A percentile compares a stretch with the other conserved stretches of the same genome.
phyloP scores from a whole-genome alignment of 2,329 filamentous ascomycete species.

The Nakataea oryzae region DNA sequence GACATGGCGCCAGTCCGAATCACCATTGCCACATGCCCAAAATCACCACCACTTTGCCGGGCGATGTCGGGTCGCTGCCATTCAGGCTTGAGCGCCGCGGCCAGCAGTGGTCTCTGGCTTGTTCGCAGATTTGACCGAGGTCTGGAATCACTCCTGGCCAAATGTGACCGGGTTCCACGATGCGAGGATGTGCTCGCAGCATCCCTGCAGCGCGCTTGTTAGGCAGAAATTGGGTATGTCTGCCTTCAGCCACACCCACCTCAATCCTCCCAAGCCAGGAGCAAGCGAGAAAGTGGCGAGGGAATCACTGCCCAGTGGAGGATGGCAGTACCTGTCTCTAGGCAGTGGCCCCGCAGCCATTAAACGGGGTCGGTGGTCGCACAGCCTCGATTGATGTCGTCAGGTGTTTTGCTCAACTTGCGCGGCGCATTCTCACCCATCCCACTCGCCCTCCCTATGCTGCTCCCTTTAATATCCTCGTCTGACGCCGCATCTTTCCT shows the following conservation, averaged over 20 bases:
- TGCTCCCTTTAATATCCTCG: neutral
- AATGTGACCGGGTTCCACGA: neutral
- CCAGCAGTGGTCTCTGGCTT: neutral
- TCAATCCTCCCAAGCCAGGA: neutral
- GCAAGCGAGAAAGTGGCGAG: neutral
- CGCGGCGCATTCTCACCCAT: neutral
- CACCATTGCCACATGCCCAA: no score
- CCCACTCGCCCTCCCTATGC: neutral
- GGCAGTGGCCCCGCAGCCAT: neutral
- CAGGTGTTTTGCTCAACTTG: neutral
- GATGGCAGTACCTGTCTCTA: neutral
- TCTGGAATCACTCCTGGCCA: neutral
- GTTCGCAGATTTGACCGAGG: neutral
- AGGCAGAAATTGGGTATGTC: neutral
- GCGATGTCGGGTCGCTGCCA: no score
- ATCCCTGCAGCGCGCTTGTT: neutral
- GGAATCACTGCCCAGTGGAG: neutral
- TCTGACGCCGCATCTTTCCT: neutral
- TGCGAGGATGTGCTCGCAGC: neutral
- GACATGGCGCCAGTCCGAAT: no score
- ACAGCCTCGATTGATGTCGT: neutral
- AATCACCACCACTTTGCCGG: no score
- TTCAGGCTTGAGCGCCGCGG: neutral
- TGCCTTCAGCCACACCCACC: neutral
- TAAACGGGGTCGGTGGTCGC: neutral